Percentiles rank a stretch among this genome's conserved stretches.
phyloP scores from a whole-genome alignment of 2,329 filamentous ascomycete species.

The Ophiostoma himal-ulmi region DNA sequence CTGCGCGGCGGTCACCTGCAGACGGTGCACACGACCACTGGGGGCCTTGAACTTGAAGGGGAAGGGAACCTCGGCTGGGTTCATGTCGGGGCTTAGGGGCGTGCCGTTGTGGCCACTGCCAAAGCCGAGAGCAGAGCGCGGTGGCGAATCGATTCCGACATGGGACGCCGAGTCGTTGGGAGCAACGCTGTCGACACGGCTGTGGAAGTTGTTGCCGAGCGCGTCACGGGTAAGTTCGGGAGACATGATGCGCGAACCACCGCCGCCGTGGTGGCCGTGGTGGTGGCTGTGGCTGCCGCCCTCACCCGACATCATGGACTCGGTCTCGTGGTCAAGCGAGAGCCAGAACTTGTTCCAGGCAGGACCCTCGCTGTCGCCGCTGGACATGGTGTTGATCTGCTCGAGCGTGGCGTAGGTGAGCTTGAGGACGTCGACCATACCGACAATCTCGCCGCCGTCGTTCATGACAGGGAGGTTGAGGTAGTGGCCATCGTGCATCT shows the following conservation, averaged over 20 bases:
- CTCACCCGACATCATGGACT: conserved; percentile 92
- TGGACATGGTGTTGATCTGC: conserved; percentile 93
- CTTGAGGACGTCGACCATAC: conserved; percentile 98
- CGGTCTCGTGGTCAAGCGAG: conserved; percentile 87
- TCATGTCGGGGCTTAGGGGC: conserved; percentile 45
- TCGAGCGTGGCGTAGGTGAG: conserved; percentile 96
- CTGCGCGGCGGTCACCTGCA: conserved; percentile 75
- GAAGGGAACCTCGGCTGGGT: conserved; percentile 70
- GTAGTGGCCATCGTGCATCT: conserved; percentile 99
- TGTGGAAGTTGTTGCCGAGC: conserved; percentile 34
- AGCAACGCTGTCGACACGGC: conserved; percentile 70
- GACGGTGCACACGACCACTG: conserved; percentile 83
- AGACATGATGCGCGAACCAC: conserved; percentile 65
- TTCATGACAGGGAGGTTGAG: conserved; percentile 99
- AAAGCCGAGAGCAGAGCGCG: conserved; percentile 52
- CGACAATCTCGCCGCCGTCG: conserved; percentile 91
- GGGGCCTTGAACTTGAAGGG: conserved; percentile 99
- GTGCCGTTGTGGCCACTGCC: conserved; percentile 12
- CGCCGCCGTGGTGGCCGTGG: conserved; percentile 61
- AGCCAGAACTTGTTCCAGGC: conserved; percentile 99
- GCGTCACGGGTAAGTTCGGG: conserved; percentile 66
- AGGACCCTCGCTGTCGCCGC: conserved; percentile 82
- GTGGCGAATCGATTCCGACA: conserved; percentile 71
- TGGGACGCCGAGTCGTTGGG: conserved; percentile 95
- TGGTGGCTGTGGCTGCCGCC: conserved; percentile 64